These are phyloP conservation scores for Fusarium verticillioides DNA, from an alignment of 2,329 filamentous ascomycete species.

Conservation along the genomic window DNA sequence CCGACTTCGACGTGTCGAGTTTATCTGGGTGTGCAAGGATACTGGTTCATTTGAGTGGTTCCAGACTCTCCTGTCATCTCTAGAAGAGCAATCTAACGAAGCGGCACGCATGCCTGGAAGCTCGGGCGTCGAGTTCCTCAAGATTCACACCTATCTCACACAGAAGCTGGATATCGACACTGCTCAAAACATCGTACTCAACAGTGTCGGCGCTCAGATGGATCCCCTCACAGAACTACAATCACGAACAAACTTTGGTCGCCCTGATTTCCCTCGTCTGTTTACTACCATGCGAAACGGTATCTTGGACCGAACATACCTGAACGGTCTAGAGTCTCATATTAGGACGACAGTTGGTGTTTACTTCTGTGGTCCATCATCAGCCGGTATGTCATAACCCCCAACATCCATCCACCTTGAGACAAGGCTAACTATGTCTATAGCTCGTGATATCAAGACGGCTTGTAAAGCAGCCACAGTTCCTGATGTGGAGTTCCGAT, in stretches of 20 bases:
- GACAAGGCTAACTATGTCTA: conserved; percentile 51
- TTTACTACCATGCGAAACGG: conserved; percentile 89
- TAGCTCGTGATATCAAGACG: conserved; percentile 84
- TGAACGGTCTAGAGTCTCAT: conserved; percentile 81
- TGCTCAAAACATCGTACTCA: conserved; percentile 95
- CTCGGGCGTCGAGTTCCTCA: conserved; percentile 84
- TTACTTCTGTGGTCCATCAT: conserved; percentile 95
- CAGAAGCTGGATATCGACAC: conserved; percentile 93
- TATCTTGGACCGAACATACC: conserved; percentile 85
- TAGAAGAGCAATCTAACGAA: conserved; percentile 85
- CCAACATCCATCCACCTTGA: too few species aligned
- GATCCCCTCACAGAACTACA: conserved; percentile 94
- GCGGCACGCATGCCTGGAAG: conserved; percentile 74
- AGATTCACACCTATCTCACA: conserved; percentile 97
- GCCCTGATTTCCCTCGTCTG: conserved; percentile 86
- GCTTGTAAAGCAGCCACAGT: conserved; percentile 79
- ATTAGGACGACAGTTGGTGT: conserved; percentile 90
- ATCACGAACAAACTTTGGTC: conserved; percentile 91
- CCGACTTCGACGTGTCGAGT: conserved; percentile 93
- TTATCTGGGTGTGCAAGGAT: conserved; percentile 98
- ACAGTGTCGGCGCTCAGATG: conserved; percentile 86
- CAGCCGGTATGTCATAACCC: conserved; percentile 61
- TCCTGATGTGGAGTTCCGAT: conserved; percentile 89
- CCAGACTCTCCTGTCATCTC: conserved; percentile 89
- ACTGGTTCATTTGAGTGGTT: conserved; percentile 99